A percentile compares a stretch with the other conserved stretches of the same genome.
Evolutionary conservation across 345 rosid species (phyloP).

Genomic region (Laguncularia racemosa): DNA sequence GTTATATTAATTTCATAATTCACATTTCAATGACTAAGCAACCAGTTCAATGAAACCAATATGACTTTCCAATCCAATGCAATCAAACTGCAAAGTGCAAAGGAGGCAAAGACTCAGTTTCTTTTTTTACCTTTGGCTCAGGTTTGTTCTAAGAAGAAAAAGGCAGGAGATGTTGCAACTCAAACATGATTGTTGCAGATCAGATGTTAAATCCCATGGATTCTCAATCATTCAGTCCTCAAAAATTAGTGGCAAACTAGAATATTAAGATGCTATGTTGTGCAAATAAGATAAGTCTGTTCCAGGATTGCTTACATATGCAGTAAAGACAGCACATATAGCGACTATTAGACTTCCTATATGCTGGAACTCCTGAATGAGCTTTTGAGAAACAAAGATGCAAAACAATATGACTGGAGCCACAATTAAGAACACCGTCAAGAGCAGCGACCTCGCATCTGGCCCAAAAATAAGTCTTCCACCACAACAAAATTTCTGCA

Average conservation of each 20-base stretch:
- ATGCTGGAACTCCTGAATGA: constrained; percentile 40
- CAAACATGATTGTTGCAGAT: no score
- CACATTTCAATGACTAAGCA: no score
- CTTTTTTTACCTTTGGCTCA: no score
- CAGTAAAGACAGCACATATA: constrained; percentile 30
- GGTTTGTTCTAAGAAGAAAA: no score
- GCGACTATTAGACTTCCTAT: constrained; percentile 33
- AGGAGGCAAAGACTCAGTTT: no score
- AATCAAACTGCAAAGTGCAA: no score
- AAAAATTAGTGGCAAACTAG: background rate
- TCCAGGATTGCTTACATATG: constrained; percentile 36
- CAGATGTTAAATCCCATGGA: no score
- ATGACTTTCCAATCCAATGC: no score
- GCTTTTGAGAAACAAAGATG: constrained; percentile 47
- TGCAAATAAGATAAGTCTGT: background rate
- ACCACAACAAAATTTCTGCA: constrained; percentile 71
- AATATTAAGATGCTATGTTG: background rate
- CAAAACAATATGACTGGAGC: constrained; percentile 66
- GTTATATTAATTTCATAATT: no score
- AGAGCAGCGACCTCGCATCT: constrained; percentile 67
- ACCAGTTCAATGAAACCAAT: no score
- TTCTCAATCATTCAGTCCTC: background rate
- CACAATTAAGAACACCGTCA: constrained; percentile 56
- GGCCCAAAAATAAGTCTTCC: constrained; percentile 87
- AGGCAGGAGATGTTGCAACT: no score